Evolutionary conservation across 2,329 filamentous ascomycete species (phyloP), one percentile per base, ranked within the genome.

Genomic region (Cercospora beticola): DNA sequence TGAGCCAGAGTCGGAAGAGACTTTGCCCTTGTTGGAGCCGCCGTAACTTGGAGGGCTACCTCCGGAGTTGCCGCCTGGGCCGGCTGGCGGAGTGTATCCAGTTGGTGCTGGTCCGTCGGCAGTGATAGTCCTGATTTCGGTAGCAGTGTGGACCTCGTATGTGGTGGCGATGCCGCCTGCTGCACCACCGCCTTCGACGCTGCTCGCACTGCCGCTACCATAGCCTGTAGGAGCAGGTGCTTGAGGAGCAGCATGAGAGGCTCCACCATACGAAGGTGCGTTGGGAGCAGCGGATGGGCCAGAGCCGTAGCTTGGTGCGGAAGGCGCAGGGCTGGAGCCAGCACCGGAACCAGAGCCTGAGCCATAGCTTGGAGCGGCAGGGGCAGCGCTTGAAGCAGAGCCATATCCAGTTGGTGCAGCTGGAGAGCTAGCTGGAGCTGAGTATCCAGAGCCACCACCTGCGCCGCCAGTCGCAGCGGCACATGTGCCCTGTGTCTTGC

Each of bases 101-200:
- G 60, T 67, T 10, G 69, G 68, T 14, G 70, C 64, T 23, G 65
- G 40, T 0, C 67, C 64, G 16, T 54, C 43, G 4, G 60, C 66
- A 1, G 71, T 73, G 23, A 71, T 63, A 12, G 71, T 72, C 3
- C 57, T 64, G 52, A 69, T 64, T 5, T 67, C 71, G 23, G 71
- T 72, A 28, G 66, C 61, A 28, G 71, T 72, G 21, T 61, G 59
- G 14, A 72, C 63, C 18, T 58, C 57, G 30, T 36, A 60, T 1
- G 62, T 49, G 3, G 61, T 65, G 16, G 57, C 54, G 8, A 33
- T 62, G 16, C 40, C 67, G 12, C 36, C 40, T 9, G 49, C 64
- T 30, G 46, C 57, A 3, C 18, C 58, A 0, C 61, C 60, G 0
- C n/a, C 62, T 58, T 64, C 49, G 16, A 43, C 21, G 33, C 67